Base-by-base conservation (phyloP, 2,329 filamentous ascomycete species). In the Cytospora chrysosperma region DNA sequence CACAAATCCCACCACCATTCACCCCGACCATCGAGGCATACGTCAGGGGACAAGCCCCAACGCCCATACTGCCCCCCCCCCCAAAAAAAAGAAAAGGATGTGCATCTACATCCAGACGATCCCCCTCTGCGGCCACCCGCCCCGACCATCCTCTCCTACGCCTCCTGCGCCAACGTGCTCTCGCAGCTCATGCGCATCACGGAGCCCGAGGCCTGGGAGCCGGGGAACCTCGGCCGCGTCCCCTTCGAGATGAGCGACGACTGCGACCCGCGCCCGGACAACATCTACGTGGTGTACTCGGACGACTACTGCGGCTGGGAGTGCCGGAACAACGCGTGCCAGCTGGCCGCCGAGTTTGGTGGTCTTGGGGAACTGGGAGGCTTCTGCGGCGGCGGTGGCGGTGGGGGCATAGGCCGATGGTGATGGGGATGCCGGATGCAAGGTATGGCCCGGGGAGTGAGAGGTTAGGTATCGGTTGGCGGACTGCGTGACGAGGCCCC, bases 261-360 rank as follows among this genome's bases (percentile, higher is more conserved):
- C 12, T 72, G 70, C 49, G 59, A 67, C 37, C 71, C 70, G 28
- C 49, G 51, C 26, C 52, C 51, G 1, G 56, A 56, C 7, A 72
- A 71, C 56, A 62, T 67, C 24, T 52, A 51, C 12, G 51, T 58
- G 6, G 47, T 69, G 3, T 27, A 30, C 51, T 69, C 67, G 24
- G 66, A 62, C n/a, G 58, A 63, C 6, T 71, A 67, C 62, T 73
- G 71, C 61, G 69, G 71, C 2, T 72, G 70, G 71, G 71, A 72
- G 62, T 73, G 71, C 34, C 63, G 66, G 19, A 72, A 72, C 53
- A 70, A 63, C 28, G 63, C 63, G 8, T 63, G 58, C n/a, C 49
- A 24, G 50, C 19, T 54, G 27, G 51, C 30, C n/a, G 37, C 50
- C 24, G 51, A 27, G 13, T 19, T 63, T 17, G 47, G 34, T 17